phyloP scores from a whole-genome alignment of 2,329 filamentous ascomycete species.

The Monosporascus sp. region DNA sequence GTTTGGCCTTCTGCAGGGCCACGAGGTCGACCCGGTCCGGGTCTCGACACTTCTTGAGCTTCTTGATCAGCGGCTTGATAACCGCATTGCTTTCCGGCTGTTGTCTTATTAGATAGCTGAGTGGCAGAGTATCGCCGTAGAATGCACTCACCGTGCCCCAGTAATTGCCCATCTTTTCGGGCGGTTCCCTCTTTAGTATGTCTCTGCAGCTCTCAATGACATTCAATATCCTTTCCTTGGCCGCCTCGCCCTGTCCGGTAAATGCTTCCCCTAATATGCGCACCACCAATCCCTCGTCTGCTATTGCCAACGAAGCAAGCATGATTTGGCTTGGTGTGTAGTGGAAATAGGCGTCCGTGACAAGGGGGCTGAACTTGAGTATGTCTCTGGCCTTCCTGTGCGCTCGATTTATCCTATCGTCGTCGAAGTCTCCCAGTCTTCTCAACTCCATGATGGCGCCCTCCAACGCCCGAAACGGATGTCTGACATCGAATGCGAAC shows the following conservation, averaged over 20 bases:
- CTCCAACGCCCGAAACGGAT: constrained; percentile 84
- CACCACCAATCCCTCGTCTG: constrained; percentile 60
- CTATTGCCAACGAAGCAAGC: constrained; percentile 73
- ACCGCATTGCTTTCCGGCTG: constrained; percentile 43
- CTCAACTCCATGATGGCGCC: constrained; percentile 80
- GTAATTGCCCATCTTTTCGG: constrained; percentile 49
- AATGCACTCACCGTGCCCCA: constrained; percentile 44
- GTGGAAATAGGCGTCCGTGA: constrained; percentile 96
- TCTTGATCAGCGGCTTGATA: constrained; percentile 58
- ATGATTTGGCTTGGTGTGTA: constrained; percentile 93
- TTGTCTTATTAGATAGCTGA: constrained; percentile 17
- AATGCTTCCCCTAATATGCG: constrained; percentile 40
- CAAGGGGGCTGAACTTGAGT: constrained; percentile 72
- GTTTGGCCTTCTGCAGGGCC: constrained; percentile 60
- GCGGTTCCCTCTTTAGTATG: constrained; percentile 53
- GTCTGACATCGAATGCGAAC: constrained; percentile 89
- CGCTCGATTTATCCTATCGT: constrained; percentile 50
- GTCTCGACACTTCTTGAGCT: constrained; percentile 69
- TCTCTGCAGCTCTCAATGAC: constrained; percentile 47
- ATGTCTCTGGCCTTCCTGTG: constrained; percentile 70
- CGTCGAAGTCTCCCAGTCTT: constrained; percentile 59
- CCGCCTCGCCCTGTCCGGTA: constrained; percentile 19
- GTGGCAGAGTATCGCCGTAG: constrained; percentile 13
- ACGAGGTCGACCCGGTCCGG: constrained; percentile 70
- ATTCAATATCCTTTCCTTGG: constrained; percentile 42